phyloP scores from a whole-genome alignment of 352 stramenopile species.

The Phytophthora citrophthora region DNA sequence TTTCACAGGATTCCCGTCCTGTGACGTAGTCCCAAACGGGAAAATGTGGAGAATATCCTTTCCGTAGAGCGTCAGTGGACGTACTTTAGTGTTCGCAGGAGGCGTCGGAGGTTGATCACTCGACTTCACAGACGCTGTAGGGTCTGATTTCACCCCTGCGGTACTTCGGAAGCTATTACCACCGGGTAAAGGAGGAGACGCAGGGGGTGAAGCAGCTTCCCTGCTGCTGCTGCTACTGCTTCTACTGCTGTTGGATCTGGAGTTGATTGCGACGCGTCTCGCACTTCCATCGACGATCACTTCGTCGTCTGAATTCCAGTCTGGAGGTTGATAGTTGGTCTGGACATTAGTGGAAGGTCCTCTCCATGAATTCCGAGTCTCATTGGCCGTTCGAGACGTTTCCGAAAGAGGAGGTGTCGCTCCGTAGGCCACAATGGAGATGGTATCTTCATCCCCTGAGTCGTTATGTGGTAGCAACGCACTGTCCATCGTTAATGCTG shows the following conservation, averaged over 20 bases:
- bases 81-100: slow-evolving; percentile 17
- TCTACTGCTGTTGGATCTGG: slow-evolving; percentile 7
- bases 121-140: slow-evolving; percentile 10
- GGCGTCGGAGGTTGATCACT: slow-evolving; percentile 14
- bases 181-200: slow-evolving; percentile 13
- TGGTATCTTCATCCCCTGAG: slow-evolving; percentile 23
- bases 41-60: slow-evolving; percentile 66
- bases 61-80: slow-evolving; percentile 53
- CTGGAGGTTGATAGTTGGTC: slow-evolving; percentile 23
- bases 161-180: slow-evolving; percentile 34
- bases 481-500: slow-evolving; percentile 24
- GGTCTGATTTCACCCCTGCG: slow-evolving; percentile 13
- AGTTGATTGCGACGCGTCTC: slow-evolving; percentile 27
- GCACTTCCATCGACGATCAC: slow-evolving; percentile 24
- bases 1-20: slow-evolving; percentile 39
- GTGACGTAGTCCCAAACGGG: slow-evolving; percentile 55
- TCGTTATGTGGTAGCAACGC: slow-evolving; percentile 18
- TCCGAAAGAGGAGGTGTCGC: slow-evolving; percentile 6
- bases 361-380: slow-evolving; percentile 24
- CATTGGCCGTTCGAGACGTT: neutral
- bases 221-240: slow-evolving; percentile 13
- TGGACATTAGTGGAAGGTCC: slow-evolving; percentile 5
- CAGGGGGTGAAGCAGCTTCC: neutral
- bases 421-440: slow-evolving; percentile 34
- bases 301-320: slow-evolving; percentile 32